phyloP scores from a whole-genome alignment of 306 rosid species.

The Potentilla sterilis region DNA sequence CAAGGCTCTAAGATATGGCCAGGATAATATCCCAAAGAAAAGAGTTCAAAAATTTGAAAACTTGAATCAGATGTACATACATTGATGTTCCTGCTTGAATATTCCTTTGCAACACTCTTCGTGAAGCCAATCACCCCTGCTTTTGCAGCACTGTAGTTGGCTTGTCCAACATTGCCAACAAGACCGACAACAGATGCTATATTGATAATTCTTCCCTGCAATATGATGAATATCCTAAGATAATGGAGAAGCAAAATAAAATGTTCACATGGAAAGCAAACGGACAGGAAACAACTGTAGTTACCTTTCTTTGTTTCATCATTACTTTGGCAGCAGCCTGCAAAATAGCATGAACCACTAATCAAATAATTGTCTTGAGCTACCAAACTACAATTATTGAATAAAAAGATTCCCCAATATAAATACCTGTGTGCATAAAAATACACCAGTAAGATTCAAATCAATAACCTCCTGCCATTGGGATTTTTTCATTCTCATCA shows the following conservation, averaged over 20 bases:
- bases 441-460: slow-evolving; percentile 93
- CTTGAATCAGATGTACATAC: slow-evolving; percentile 36
- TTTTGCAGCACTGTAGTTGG: slow-evolving; percentile 97
- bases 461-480: slow-evolving; percentile 97
- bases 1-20: background rate
- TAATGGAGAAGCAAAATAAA: background rate
- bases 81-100: slow-evolving; percentile 83
- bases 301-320: slow-evolving; percentile 90
- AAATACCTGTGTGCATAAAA: slow-evolving; percentile 76
- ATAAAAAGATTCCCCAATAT: slow-evolving; percentile 4
- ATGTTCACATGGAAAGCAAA: background rate
- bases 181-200: slow-evolving; percentile 95
- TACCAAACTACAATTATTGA: background rate
- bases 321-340: slow-evolving; percentile 93
- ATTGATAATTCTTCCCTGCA: slow-evolving; percentile 90
- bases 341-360: slow-evolving; percentile 15
- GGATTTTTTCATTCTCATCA: slow-evolving; percentile 96
- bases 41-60: background rate
- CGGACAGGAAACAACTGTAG: background rate
- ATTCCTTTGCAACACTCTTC: slow-evolving; percentile 86
- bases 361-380: background rate
- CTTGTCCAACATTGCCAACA: slow-evolving; percentile 90
- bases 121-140: slow-evolving; percentile 96
- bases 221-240: slow-evolving; percentile 6
- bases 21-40: background rate